phyloP scores from a whole-genome alignment of 1,284 basidiomycete genomes.

The Erythrobasidium hasegawianum region DNA sequence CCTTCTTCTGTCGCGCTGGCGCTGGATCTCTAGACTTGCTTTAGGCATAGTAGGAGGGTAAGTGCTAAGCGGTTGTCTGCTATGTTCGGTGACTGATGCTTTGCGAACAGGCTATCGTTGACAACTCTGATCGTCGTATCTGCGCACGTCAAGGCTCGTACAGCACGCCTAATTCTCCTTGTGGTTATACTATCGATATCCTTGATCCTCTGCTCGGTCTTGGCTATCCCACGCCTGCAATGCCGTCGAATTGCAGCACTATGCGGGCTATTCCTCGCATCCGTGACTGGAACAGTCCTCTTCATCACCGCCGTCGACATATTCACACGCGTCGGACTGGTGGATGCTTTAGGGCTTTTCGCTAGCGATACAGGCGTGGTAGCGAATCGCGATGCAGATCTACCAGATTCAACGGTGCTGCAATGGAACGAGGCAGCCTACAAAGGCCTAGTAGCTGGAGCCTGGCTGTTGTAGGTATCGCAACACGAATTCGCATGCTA shows the following conservation, averaged over 20 bases:
- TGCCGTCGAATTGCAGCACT: slow-evolving; percentile 7
- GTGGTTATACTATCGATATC: slow-evolving; percentile 3
- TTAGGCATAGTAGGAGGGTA: neutral
- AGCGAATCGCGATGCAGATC: neutral
- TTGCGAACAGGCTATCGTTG: slow-evolving; percentile 11
- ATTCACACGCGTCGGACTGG: slow-evolving; percentile 4
- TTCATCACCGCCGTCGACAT: slow-evolving; percentile 20
- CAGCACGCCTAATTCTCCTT: slow-evolving; percentile 25
- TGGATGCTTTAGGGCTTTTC: slow-evolving; percentile 19
- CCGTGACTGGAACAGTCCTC: slow-evolving; percentile 22
- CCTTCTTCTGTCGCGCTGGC: neutral
- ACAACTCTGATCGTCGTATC: slow-evolving; percentile 19
- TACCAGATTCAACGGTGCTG: neutral
- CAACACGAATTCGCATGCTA: too few relatives aligned
- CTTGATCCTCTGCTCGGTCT: slow-evolving; percentile 12
- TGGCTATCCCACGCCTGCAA: slow-evolving; percentile 7
- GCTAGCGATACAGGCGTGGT: slow-evolving; percentile 13
- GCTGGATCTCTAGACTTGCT: neutral
- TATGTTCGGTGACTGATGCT: neutral
- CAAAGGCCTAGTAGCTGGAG: slow-evolving; percentile 33
- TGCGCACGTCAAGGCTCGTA: neutral
- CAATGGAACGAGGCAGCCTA: slow-evolving; percentile 9
- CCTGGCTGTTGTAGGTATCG: slow-evolving; percentile 34
- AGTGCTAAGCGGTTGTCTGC: neutral
- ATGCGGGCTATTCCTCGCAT: neutral